Evolutionary conservation across 345 rosid genomes (phyloP).

Genomic region (Lenwebbia sp.): DNA sequence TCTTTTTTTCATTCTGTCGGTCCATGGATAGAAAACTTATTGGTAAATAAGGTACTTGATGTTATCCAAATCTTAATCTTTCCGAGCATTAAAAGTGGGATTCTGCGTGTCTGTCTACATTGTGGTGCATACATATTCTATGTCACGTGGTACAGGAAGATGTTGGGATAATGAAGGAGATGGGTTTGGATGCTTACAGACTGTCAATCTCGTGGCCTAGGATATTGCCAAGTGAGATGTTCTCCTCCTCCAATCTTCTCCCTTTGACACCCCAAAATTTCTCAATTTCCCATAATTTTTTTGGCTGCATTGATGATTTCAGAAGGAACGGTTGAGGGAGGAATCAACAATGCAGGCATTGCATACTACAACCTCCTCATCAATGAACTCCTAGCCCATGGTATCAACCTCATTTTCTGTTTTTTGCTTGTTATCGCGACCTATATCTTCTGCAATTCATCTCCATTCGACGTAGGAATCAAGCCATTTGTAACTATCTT

Average conservation of each 20-base stretch:
- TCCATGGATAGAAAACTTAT: background rate
- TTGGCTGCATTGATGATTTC: conserved; percentile 12
- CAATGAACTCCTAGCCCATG: conserved; percentile 12
- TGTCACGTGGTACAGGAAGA: background rate
- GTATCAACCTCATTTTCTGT: background rate
- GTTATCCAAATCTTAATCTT: background rate
- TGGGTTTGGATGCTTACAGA: conserved; percentile 10
- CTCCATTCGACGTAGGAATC: conserved; percentile 10
- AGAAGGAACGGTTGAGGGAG: conserved; percentile 14
- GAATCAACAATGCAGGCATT: conserved; percentile 13
- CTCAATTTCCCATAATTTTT: background rate
- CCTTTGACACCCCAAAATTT: background rate
- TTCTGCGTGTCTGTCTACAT: too few species aligned
- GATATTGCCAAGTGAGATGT: conserved; percentile 3
- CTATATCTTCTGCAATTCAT: background rate
- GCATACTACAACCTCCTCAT: conserved; percentile 18
- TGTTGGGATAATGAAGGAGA: conserved; percentile 1
- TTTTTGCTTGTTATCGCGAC: background rate
- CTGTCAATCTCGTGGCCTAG: conserved; percentile 10
- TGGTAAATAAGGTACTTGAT: background rate
- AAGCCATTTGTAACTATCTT: conserved; percentile 22
- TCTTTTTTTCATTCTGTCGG: background rate
- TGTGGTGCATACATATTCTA: too few species aligned
- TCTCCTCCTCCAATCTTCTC: background rate
- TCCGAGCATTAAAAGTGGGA: background rate